Percentiles rank a stretch among this genome's conserved stretches.
These are phyloP conservation scores for Diutina catenulata DNA, from an alignment of 1,139 yeast genomes.

Conservation along the genomic window DNA sequence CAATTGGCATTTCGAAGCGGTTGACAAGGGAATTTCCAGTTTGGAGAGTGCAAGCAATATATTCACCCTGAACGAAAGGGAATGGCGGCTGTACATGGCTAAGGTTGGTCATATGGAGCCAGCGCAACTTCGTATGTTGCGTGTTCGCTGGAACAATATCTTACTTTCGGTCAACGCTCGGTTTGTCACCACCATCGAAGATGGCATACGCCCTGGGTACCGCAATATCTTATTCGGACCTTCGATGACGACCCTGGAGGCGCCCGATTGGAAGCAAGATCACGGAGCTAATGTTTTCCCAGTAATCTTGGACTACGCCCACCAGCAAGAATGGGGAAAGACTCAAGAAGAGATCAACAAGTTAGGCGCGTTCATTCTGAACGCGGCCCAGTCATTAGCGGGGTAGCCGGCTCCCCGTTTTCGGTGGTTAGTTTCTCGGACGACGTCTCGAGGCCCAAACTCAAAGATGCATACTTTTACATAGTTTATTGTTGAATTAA, in stretches of 20 bases:
- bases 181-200: background rate
- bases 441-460: too few species aligned
- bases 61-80: constrained; percentile 60
- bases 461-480: too few species aligned
- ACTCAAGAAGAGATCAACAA: constrained; percentile 48
- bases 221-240: constrained; percentile 64
- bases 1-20: constrained; percentile 17
- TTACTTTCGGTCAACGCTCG: background rate
- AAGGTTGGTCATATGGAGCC: constrained; percentile 35
- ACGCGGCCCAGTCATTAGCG: too few species aligned
- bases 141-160: background rate
- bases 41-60: constrained; percentile 20
- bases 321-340: constrained; percentile 31
- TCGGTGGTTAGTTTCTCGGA: too few species aligned
- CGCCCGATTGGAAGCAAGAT: constrained; percentile 30
- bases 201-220: constrained; percentile 45
- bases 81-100: constrained; percentile 62
- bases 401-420: too few species aligned
- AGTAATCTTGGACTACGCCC: constrained; percentile 53
- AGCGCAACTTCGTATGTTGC: background rate
- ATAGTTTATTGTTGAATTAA: constrained; percentile 9
- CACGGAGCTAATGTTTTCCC: constrained; percentile 65
- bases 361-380: constrained; percentile 22
- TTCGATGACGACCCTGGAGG: constrained; percentile 43
- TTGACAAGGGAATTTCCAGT: constrained; percentile 15